Conservation (phyloP, 805 yeast species). For the Metschnikowia borealis region DNA sequence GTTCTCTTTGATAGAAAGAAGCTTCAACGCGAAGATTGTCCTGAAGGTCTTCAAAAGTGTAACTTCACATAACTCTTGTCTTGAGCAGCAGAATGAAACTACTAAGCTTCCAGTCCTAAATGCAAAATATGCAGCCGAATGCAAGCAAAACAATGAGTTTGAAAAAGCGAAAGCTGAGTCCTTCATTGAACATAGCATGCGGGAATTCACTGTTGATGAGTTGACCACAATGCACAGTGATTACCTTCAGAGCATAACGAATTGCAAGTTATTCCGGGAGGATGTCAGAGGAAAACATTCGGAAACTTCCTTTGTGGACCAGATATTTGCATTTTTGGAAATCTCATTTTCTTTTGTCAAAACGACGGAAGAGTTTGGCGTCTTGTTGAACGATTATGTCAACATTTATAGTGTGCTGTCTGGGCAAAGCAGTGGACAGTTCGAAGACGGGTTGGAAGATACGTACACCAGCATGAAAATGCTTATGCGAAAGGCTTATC, state of each 20-base stretch:
- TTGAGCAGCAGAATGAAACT: background rate
- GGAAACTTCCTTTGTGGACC: slow-evolving; percentile 27
- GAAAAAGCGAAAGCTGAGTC: background rate
- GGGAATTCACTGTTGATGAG: slow-evolving; percentile 16
- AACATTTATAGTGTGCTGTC: slow-evolving; percentile 24
- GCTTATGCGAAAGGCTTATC: slow-evolving; percentile 38
- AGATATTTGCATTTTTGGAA: slow-evolving; percentile 32
- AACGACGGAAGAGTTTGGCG: slow-evolving; percentile 33
- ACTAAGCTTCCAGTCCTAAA: slow-evolving; percentile 12
- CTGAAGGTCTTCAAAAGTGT: slow-evolving; percentile 19
- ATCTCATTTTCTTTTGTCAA: slow-evolving; percentile 29
- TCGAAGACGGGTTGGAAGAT: slow-evolving; percentile 30
- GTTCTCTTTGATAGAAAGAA: slow-evolving; percentile 45
- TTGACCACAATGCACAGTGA: slow-evolving; percentile 10
- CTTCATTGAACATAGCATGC: slow-evolving; percentile 7
- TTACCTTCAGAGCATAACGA: slow-evolving; percentile 20
- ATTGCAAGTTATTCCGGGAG: slow-evolving; percentile 31
- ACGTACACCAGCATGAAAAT: slow-evolving; percentile 30
- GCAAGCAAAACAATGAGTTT: background rate
- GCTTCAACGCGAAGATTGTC: slow-evolving; percentile 24
- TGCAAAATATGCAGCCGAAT: slow-evolving; percentile 4
- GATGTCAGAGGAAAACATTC: slow-evolving; percentile 27
- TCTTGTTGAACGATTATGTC: slow-evolving; percentile 26
- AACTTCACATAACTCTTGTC: background rate
- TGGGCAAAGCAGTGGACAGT: slow-evolving; percentile 11